Conservation (phyloP, 2,329 filamentous ascomycete species). For the Colletotrichum liriopes region DNA sequence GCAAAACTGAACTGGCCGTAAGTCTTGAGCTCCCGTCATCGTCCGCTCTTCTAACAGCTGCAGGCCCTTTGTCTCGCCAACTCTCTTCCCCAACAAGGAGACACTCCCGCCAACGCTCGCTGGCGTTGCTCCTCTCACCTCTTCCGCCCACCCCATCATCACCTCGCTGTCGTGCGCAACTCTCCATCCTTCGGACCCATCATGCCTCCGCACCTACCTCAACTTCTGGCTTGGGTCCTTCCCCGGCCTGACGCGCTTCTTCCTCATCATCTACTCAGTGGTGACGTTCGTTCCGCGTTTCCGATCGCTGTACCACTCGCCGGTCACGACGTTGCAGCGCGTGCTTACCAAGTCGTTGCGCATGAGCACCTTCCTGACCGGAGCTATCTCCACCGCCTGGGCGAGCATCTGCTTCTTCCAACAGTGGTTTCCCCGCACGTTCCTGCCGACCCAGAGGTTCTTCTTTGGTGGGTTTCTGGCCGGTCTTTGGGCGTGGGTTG, state of each 20-base stretch:
- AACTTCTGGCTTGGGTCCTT: slow-evolving; percentile 91
- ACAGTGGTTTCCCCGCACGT: slow-evolving; percentile 78
- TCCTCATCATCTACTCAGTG: slow-evolving; percentile 81
- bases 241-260: slow-evolving; percentile 82
- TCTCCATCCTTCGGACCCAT: slow-evolving; percentile 89
- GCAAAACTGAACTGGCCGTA: slow-evolving; percentile 88
- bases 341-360: slow-evolving; percentile 80
- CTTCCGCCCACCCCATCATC: slow-evolving; percentile 89
- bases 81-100: slow-evolving; percentile 83
- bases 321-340: slow-evolving; percentile 75
- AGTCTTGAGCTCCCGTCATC: slow-evolving; percentile 53
- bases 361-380: slow-evolving; percentile 84
- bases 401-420: slow-evolving; percentile 93
- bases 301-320: slow-evolving; percentile 77
- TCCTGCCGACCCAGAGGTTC: slow-evolving; percentile 88
- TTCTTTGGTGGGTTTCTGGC: slow-evolving; percentile 90
- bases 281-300: slow-evolving; percentile 78
- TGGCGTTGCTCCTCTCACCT: slow-evolving; percentile 82
- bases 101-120: slow-evolving; percentile 77
- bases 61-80: slow-evolving; percentile 86
- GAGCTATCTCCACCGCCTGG: slow-evolving; percentile 90
- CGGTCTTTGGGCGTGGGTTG: slow-evolving; percentile 87
- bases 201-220: slow-evolving; percentile 88
- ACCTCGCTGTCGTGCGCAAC: slow-evolving; percentile 89
- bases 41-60: slow-evolving; percentile 42